A percentile compares a stretch with the other conserved stretches of the same genome.
These are phyloP conservation scores for Debaryomycetaceae sp. DNA, from an alignment of 1,139 yeast genomes.

Conservation along the genomic window DNA sequence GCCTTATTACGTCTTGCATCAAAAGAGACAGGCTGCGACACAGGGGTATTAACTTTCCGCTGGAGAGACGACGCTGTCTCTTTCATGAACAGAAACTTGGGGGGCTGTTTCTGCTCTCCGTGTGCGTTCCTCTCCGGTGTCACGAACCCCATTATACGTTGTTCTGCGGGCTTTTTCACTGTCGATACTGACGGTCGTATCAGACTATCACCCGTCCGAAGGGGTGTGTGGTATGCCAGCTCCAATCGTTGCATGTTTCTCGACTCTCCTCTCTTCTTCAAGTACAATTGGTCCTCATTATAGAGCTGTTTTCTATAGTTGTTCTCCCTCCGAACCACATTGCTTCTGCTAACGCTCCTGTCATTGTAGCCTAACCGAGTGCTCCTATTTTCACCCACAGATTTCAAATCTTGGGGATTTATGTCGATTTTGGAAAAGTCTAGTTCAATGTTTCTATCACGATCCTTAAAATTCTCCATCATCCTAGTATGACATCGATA, in stretches of 20 bases:
- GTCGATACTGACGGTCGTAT: slow-evolving; percentile 3
- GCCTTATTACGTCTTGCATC: slow-evolving; percentile 12
- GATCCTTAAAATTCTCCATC: neutral
- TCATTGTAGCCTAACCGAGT: neutral
- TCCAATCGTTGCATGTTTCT: neutral
- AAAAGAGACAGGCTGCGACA: slow-evolving; percentile 3
- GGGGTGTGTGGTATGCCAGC: slow-evolving; percentile 2
- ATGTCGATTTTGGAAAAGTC: slow-evolving; percentile 23
- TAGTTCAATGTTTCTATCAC: neutral
- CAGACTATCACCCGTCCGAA: slow-evolving; percentile 1
- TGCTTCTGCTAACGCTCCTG: neutral
- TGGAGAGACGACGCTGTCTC: slow-evolving; percentile 35
- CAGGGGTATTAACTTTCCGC: slow-evolving; percentile 18
- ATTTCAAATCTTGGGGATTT: slow-evolving; percentile 3
- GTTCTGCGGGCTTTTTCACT: slow-evolving; percentile 5
- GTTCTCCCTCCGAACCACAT: neutral
- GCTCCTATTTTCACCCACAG: neutral
- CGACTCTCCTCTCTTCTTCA: slow-evolving; percentile 12
- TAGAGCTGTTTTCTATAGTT: neutral
- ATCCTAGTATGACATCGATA: neutral
- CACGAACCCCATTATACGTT: slow-evolving; percentile 12
- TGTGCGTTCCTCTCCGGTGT: slow-evolving; percentile 10
- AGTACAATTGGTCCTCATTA: slow-evolving; percentile 2
- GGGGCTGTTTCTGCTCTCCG: neutral
- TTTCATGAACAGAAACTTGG: slow-evolving; percentile 29